Conservation (phyloP, 352 stramenopile species). For the Chrysophaeum taylorii region DNA sequence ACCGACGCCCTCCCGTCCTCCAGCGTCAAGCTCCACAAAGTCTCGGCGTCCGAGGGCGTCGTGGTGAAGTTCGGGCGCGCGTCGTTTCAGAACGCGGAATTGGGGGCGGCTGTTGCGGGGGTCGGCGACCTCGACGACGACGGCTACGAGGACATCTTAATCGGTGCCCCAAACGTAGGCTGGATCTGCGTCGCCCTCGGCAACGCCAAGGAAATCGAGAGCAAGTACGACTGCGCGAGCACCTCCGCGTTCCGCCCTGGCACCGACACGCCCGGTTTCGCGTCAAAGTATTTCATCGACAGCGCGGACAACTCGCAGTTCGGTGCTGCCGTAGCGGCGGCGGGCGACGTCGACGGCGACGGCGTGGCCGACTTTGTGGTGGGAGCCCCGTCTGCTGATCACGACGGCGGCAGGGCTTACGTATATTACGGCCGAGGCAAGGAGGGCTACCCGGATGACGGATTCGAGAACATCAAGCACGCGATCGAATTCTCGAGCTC, state of each 20-base stretch:
- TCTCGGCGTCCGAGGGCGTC: not conserved
- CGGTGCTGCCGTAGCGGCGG: not conserved
- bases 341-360: slow-evolving; percentile 8
- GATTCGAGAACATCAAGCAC: not conserved
- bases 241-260: no score
- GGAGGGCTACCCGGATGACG: not conserved
- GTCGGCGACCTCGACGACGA: slow-evolving; percentile 10
- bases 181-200: not conserved
- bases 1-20: not conserved
- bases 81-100: not conserved
- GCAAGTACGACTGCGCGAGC: not conserved
- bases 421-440: slow-evolving; percentile 4
- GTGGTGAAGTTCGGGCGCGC: not conserved
- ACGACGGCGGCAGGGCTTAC: not conserved
- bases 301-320: not conserved
- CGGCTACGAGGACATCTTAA: not conserved
- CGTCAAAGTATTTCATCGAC: no score
- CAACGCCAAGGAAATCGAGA: not conserved
- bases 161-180: not conserved
- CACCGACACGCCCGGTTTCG: no score
- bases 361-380: not conserved
- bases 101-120: not conserved
- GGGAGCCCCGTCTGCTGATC: not conserved
- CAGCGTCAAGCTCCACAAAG: not conserved
- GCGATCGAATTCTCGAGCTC: not conserved